Conservation (phyloP, 1,284 basidiomycete genomes). For the Ganoderma resinaceum region DNA sequence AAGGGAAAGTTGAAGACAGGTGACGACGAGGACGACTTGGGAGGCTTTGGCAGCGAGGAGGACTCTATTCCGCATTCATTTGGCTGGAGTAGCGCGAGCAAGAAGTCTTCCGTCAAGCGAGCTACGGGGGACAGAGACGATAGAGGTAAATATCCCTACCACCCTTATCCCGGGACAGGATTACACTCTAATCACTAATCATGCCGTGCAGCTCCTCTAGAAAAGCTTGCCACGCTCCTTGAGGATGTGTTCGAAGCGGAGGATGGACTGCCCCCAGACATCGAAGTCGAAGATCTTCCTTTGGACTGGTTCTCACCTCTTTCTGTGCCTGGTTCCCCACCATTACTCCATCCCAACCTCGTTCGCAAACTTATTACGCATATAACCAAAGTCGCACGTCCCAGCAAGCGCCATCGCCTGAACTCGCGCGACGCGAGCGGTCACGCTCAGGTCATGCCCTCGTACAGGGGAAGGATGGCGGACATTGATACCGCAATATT, state of each 20-base stretch:
- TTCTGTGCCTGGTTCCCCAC: slow-evolving; percentile 62
- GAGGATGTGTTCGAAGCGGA: slow-evolving; percentile 93
- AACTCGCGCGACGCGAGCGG: slow-evolving; percentile 47
- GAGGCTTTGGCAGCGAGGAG: slow-evolving; percentile 65
- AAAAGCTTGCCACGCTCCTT: slow-evolving; percentile 74
- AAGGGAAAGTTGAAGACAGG: slow-evolving; percentile 40
- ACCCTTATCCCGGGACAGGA: not conserved
- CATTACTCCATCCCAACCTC: slow-evolving; percentile 64
- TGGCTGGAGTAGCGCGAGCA: slow-evolving; percentile 28
- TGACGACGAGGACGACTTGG: slow-evolving; percentile 58
- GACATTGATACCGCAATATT: slow-evolving; percentile 71
- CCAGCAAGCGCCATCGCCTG: slow-evolving; percentile 64
- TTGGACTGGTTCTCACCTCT: slow-evolving; percentile 71
- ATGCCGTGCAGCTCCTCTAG: slow-evolving; percentile 62
- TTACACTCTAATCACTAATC: slow-evolving; percentile 16
- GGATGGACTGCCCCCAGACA: slow-evolving; percentile 76
- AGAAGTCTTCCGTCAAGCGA: slow-evolving; percentile 57
- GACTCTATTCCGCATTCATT: slow-evolving; percentile 44
- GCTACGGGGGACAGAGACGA: slow-evolving; percentile 78
- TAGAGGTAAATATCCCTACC: slow-evolving; percentile 57
- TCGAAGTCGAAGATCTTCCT: slow-evolving; percentile 61
- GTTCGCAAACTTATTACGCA: slow-evolving; percentile 75
- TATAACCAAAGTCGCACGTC: slow-evolving; percentile 68
- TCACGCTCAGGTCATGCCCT: slow-evolving; percentile 47
- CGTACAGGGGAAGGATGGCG: slow-evolving; percentile 60